Evolutionary conservation across 2,329 filamentous ascomycete species (phyloP), one percentile per base, ranked within the genome.

Genomic region (Fusarium chlamydosporum): DNA sequence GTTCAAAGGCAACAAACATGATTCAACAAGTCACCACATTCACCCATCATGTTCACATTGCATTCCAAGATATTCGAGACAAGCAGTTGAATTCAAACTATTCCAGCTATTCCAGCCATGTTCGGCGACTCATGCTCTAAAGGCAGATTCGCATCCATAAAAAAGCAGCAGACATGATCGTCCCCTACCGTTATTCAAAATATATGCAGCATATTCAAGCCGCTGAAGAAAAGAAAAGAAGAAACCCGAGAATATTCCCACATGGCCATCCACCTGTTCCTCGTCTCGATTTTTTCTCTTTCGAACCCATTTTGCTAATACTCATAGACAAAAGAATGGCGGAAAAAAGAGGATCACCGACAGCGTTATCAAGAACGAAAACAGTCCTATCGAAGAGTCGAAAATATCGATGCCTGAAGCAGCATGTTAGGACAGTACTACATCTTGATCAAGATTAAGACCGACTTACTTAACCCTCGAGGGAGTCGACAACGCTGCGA

Each of bases 401-500:
- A 31, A 31, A 33, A 46, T 38, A 47, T 55, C 48, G 56, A 61
- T 31, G 27, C 34, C 52, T 72, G 15, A 23, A 41, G 1, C 7
- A 16, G 5, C 23, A n/a, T 16, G 65, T 72, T 46, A 71, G 65
- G 20, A 48, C 43, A 2, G 20, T 9, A 12, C 6, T n/a, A 50
- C 2, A 2, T 16, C 40, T 8, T 3, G 13, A 20, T 23, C 6
- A 12, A 11, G 6, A 41, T n/a, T 8, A 2, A 7, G 29, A 72
- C 66, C 63, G 29, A 72, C 66, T 64, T 37, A 71, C 58, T 67
- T 70, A 76, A 51, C 68, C 59, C 35, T 51, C 47, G 35, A 71
- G 61, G 6, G 62, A 55, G 2, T 74, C 72, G 18, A 76, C 31
- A 42, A 79, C 73, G 51, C 59, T 61, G 9, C 72, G 72, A 41